These are phyloP conservation scores for Pestalotiopsis sp. DNA, from an alignment of 2,329 filamentous ascomycete genomes.

Conservation along the genomic window DNA sequence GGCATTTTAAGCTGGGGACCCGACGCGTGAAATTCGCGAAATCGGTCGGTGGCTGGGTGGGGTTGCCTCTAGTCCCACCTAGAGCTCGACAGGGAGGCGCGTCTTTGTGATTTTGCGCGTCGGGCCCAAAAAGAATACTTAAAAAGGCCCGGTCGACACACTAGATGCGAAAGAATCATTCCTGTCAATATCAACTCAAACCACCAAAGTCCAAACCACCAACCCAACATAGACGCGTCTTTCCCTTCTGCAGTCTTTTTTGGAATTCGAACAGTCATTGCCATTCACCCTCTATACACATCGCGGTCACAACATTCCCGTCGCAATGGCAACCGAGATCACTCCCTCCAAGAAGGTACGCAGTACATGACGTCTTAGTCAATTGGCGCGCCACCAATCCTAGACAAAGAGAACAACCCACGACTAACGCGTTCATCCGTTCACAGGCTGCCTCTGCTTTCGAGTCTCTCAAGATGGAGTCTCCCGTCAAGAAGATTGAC, in stretches of 20 bases:
- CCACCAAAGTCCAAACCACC: not conserved
- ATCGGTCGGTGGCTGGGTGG: slow-evolving; percentile 10
- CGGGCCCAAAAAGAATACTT: slow-evolving; percentile 3
- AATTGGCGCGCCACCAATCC: slow-evolving; percentile 16
- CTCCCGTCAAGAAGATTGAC: slow-evolving; percentile 87
- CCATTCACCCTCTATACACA: slow-evolving; percentile 21
- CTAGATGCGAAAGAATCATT: slow-evolving; percentile 10
- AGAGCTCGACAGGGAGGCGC: slow-evolving; percentile 9
- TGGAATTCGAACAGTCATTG: not conserved
- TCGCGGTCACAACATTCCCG: slow-evolving; percentile 21
- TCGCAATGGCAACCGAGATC: slow-evolving; percentile 75
- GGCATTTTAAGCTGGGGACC: not conserved
- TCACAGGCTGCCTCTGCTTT: slow-evolving; percentile 82
- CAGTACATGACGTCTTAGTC: slow-evolving; percentile 35
- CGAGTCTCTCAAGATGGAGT: slow-evolving; percentile 89
- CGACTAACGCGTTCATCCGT: slow-evolving; percentile 24
- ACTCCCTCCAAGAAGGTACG: slow-evolving; percentile 63
- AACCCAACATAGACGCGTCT: slow-evolving; percentile 4
- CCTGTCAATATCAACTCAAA: slow-evolving; percentile 11
- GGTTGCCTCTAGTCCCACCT: not conserved
- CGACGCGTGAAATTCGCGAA: slow-evolving; percentile 11
- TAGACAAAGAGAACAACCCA: slow-evolving; percentile 21
- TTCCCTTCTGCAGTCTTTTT: slow-evolving; percentile 2
- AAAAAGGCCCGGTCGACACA: slow-evolving; percentile 13
- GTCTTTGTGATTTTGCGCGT: slow-evolving; percentile 13